Evolutionary conservation across 73 alveolate species (phyloP), one percentile per base, ranked within the genome.

Genomic region (Breviolum minutum): DNA sequence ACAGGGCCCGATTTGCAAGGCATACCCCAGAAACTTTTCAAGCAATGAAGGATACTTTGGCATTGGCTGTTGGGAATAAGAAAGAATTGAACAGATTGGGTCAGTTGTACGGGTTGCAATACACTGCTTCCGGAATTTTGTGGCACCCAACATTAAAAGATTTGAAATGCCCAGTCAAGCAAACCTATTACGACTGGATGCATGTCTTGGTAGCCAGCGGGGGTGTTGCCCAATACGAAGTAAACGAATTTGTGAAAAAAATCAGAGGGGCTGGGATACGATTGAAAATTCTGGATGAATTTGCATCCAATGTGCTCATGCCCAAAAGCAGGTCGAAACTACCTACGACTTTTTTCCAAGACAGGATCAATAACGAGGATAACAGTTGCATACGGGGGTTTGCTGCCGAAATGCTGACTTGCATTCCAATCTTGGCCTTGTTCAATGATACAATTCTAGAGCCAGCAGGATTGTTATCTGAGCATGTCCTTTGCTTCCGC

Each of bases 131-230:
- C 5, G 91, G 71, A 2, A 30, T 82, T 48, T 32, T 82, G 12
- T 82, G 91, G 91, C 91, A 82, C 48, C 94, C 94, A 2, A 61
- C 63, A 9, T 20, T 60, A 77, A 22, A 30, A 16, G 30, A 12
- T 8, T 2, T 0, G 29, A 26, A 61, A 0, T 84, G 77, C 66
- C 94, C 94, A 17, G 62, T 62, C 24, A 7, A 17, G n/a, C 94
- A 84, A 61, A 84, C 94, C 7, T 3, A 19, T 6, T 84, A 12
- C 27, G 94, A 84, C n/a, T 84, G 94, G 94, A 84, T 84, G 94
- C 94, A 84, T 61, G 24, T 84, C 77, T 26, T 84, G 60, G 60
- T 60, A 1, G 94, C 94, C 11, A 30, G 71, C 10, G 94, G 94
- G 0, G 94, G 94, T 16, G 77, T 84, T 13, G 84, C 84, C 11